Evolutionary conservation across 1,139 yeast species (phyloP), one percentile per base, ranked within the genome.

Genomic region (Nadsonia starkeyi-henricii): DNA sequence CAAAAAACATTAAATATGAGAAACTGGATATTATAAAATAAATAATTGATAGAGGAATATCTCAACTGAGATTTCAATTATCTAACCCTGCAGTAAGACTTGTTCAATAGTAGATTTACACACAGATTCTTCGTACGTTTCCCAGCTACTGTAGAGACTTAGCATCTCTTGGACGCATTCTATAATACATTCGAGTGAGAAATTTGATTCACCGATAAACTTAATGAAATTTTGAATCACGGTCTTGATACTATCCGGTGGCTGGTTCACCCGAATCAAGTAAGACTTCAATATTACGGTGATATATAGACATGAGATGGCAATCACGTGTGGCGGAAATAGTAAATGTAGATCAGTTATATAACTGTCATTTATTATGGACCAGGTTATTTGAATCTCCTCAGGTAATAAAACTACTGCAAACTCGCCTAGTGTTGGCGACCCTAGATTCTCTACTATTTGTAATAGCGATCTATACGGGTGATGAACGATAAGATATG

Each of bases 311-410:
- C 95, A 77, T 0, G 94, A 79, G 41, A 83, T 69, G 1, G 96
- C 95, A 15, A 88, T 75, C n/a, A 88, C 77, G 64, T 88, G 96
- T 0, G 98, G 98, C 0, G 97, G 93, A 55, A 78, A 80, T 15
- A 88, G 63, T 48, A 91, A 65, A 51, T 85, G 89, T 39, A 86
- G 68, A 61, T 91, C 97, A 1, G 96, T 85, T 46, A 86, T 80
- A 63, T 84, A 89, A 54, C 91, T 78, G 61, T 91, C 98, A 61
- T 89, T 91, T 47, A 91, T 76, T 52, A 89, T 71, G 1, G 94
- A 82, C 97, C 97, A 89, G 3, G 85, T 72, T 47, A 84, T 79
- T 59, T 89, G 96, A 42, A 83, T 62, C 58, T 89, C 96, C 49
- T 83, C 91, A 1, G 79, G 74, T 1, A 75, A 65, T 28, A 83